Conservation (phyloP, 1,284 basidiomycete genomes). For the Marasmius sp. region DNA sequence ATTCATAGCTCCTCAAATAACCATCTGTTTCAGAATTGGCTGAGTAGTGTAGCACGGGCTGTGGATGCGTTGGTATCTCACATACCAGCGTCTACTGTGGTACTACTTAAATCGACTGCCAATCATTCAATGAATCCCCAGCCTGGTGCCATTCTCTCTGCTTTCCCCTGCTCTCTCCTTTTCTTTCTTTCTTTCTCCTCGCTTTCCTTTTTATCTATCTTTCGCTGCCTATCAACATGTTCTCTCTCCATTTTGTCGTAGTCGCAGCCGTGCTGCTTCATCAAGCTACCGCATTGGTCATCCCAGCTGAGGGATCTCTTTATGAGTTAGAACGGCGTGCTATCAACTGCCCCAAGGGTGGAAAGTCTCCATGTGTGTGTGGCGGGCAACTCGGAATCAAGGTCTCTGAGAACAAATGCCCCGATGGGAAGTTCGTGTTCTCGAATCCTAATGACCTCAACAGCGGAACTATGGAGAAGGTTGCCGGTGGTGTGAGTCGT, state of each 20-base stretch:
- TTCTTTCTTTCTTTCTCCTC: neutral
- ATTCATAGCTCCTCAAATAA: no score
- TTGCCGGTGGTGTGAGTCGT: neutral
- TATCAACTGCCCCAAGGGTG: neutral
- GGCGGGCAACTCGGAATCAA: neutral
- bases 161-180: no score
- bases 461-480: neutral
- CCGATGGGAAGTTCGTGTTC: neutral
- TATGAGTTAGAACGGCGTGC: neutral
- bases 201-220: neutral
- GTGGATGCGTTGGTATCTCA: no score
- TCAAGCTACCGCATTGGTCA: neutral
- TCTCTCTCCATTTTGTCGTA: neutral
- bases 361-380: neutral
- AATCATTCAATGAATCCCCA: neutral
- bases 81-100: no score
- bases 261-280: neutral
- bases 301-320: neutral
- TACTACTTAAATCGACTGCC: no score
- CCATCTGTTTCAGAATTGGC: no score
- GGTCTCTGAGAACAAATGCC: neutral
- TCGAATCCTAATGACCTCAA: neutral
- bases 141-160: neutral
- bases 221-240: neutral
- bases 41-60: no score